Percentiles rank a stretch among this genome's conserved stretches.
Conservation (phyloP, 495 filamentous ascomycete species). For the Penicillium maclennaniae region DNA sequence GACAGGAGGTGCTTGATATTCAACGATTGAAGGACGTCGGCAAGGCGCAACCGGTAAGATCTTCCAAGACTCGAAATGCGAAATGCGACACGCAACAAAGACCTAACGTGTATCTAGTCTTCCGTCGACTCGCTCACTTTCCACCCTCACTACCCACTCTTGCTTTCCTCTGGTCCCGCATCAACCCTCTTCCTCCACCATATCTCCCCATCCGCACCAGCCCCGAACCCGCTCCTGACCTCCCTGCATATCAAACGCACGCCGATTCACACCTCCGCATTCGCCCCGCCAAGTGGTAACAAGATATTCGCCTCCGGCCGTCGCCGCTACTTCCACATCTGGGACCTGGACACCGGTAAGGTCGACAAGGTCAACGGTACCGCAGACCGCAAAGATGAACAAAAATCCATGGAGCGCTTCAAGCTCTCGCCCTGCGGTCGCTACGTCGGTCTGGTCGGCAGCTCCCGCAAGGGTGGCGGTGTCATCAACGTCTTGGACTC, state of each 20-base stretch:
- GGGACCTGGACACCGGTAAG: slow-evolving; percentile 76
- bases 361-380: slow-evolving; percentile 80
- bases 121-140: slow-evolving; percentile 80
- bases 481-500: slow-evolving; percentile 81
- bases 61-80: neutral
- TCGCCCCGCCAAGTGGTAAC: slow-evolving; percentile 50
- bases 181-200: slow-evolving; percentile 86
- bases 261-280: slow-evolving; percentile 73
- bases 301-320: slow-evolving; percentile 79
- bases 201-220: slow-evolving; percentile 69
- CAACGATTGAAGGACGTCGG: slow-evolving; percentile 64
- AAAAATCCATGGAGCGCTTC: slow-evolving; percentile 86
- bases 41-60: slow-evolving; percentile 53
- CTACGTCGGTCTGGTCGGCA: slow-evolving; percentile 76
- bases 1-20: slow-evolving; percentile 85
- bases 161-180: slow-evolving; percentile 82
- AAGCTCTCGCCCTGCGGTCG: slow-evolving; percentile 79
- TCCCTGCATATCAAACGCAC: slow-evolving; percentile 81
- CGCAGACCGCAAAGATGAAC: slow-evolving; percentile 66
- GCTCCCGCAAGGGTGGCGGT: slow-evolving; percentile 76
- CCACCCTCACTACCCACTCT: slow-evolving; percentile 81
- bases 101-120: slow-evolving; percentile 49
- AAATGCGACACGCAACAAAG: neutral
- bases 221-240: slow-evolving; percentile 80
- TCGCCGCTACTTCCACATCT: slow-evolving; percentile 88